Evolutionary conservation across 2,329 filamentous ascomycete species (phyloP).

Genomic region (Ophiostoma piceae): DNA sequence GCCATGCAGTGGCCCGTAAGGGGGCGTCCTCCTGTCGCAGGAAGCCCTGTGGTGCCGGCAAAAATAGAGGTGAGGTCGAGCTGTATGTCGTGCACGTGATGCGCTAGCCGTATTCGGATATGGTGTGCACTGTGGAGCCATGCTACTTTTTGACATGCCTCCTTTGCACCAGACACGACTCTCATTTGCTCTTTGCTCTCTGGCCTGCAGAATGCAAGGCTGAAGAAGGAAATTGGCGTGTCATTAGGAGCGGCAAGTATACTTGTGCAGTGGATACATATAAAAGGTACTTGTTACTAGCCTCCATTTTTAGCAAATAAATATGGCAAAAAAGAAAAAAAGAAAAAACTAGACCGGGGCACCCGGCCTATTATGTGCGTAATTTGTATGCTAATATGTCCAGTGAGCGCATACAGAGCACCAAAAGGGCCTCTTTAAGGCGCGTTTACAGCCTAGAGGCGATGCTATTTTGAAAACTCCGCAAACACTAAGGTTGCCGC

Average conservation of each 20-base stretch:
- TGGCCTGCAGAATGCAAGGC: constrained; percentile 28
- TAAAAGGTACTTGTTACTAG: constrained; percentile 8
- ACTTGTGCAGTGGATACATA: not conserved
- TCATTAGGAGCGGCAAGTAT: not conserved
- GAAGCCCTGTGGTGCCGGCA: constrained; percentile 26
- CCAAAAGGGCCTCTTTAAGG: not conserved
- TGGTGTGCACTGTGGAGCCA: constrained; percentile 10
- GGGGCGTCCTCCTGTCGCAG: constrained; percentile 20
- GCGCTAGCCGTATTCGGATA: constrained; percentile 7
- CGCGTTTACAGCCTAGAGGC: not conserved
- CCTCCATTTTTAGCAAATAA: not conserved
- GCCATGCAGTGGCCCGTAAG: constrained; percentile 20
- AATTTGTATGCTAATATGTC: not conserved
- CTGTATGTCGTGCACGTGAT: constrained; percentile 25
- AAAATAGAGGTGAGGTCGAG: constrained; percentile 29
- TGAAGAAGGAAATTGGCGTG: constrained; percentile 23
- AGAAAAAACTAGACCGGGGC: constrained; percentile 17
- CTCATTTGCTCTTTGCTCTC: not conserved
- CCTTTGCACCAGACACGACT: constrained; percentile 15
- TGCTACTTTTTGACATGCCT: constrained; percentile 19
- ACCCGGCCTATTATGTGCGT: constrained; percentile 17
- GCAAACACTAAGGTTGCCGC: not conserved
- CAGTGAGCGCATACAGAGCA: not conserved
- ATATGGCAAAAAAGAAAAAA: constrained; percentile 13
- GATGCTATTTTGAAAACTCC: constrained; percentile 12